A percentile compares a stretch with the other conserved stretches of the same genome.
Evolutionary conservation across 805 yeast genomes (phyloP).

Genomic region (Candida endomychidarum): DNA sequence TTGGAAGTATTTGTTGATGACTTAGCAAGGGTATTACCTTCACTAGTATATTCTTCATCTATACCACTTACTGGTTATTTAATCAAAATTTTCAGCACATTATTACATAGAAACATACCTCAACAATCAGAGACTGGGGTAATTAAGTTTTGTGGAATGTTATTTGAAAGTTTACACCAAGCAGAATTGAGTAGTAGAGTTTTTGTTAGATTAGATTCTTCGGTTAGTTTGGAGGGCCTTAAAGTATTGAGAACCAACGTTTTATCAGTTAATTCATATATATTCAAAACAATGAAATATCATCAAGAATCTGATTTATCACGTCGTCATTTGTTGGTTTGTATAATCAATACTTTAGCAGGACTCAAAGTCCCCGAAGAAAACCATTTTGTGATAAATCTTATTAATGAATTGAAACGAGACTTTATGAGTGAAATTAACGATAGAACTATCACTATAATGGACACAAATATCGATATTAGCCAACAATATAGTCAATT

Average conservation of each 20-base stretch:
- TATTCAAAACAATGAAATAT: background rate
- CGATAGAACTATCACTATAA: background rate
- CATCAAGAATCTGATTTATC: background rate
- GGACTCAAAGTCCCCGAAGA: background rate
- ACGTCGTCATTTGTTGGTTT: background rate
- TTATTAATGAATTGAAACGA: background rate
- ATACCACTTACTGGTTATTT: background rate
- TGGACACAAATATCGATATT: background rate
- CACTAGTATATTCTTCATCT: constrained; percentile 1
- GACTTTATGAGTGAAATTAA: background rate
- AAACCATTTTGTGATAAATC: no score
- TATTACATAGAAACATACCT: background rate
- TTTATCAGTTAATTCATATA: background rate
- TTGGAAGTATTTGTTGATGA: constrained; percentile 9
- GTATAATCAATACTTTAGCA: background rate
- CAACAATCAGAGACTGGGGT: constrained; percentile 9
- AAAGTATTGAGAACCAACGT: background rate
- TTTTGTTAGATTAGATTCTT: background rate
- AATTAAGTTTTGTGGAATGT: constrained; percentile 10
- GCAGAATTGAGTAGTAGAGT: background rate
- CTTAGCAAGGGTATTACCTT: background rate
- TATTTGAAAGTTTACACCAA: background rate
- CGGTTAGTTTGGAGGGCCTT: background rate
- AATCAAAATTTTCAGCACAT: background rate
- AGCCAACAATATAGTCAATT: background rate